Conservation (phyloP, 202 grass and related monocot species). For the Eragrostis tef region DNA sequence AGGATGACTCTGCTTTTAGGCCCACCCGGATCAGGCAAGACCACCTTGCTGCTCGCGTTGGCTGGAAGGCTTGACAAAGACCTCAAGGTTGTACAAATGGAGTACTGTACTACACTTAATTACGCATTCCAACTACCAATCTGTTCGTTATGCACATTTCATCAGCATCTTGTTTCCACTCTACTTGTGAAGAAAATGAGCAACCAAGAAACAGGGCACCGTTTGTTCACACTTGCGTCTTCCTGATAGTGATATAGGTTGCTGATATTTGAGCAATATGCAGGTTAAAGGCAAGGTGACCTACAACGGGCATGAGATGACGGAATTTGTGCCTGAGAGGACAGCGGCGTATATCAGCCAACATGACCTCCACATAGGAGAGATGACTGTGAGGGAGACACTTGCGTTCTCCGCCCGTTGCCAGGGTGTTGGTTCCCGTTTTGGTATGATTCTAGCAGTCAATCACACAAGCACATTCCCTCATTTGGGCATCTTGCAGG, state of each 20-base stretch:
- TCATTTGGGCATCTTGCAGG: background rate
- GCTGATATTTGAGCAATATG: constrained; percentile 2
- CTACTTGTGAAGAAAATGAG: background rate
- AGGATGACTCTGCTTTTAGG: constrained; percentile 91
- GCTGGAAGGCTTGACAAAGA: constrained; percentile 79
- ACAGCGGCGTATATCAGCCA: constrained; percentile 93
- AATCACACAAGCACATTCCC: constrained; percentile 3
- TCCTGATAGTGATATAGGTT: background rate
- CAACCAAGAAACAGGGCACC: constrained; percentile 1
- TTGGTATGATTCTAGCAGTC: constrained; percentile 52
- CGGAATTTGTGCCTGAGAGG: constrained; percentile 89
- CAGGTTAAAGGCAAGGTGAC: constrained; percentile 78
- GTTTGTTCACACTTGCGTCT: background rate
- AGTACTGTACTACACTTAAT: background rate
- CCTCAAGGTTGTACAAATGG: constrained; percentile 62
- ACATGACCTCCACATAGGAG: constrained; percentile 86
- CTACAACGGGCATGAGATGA: constrained; percentile 86
- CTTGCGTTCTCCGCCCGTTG: constrained; percentile 85
- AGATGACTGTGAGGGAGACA: constrained; percentile 96
- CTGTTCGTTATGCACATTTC: background rate
- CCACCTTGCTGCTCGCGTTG: constrained; percentile 83
- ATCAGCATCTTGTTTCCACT: background rate
- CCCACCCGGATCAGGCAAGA: constrained; percentile 87
- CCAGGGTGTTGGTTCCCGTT: constrained; percentile 83
- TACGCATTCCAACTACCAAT: background rate